A percentile compares a stretch with the other conserved stretches of the same genome.
phyloP scores from a whole-genome alignment of 1,284 basidiomycete genomes.

The Xerocomus amazonicus region DNA sequence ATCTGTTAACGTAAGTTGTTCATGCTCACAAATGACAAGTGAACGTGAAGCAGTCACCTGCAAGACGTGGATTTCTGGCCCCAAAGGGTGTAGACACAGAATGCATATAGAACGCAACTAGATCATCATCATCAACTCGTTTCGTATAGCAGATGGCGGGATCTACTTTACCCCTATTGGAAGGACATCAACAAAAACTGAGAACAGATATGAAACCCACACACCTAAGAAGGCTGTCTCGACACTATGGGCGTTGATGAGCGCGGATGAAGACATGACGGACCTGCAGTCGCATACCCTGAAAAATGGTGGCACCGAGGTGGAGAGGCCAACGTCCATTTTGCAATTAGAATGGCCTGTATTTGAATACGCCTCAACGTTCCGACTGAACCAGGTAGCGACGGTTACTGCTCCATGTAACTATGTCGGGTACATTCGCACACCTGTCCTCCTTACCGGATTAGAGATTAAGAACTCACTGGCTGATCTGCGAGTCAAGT shows the following conservation, averaged over 20 bases:
- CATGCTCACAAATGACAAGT: neutral
- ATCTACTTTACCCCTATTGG: slow-evolving; percentile 22
- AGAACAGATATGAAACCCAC: neutral
- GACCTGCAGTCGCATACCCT: too few species aligned
- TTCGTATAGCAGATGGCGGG: neutral
- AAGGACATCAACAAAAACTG: neutral
- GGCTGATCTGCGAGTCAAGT: too few species aligned
- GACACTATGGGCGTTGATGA: slow-evolving; percentile 2
- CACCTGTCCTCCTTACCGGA: too few species aligned
- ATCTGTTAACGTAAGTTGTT: neutral
- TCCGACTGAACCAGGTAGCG: too few species aligned
- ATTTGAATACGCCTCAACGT: too few species aligned
- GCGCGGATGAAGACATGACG: neutral
- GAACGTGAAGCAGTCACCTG: slow-evolving; percentile 15
- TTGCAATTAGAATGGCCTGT: too few species aligned
- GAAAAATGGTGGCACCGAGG: too few species aligned
- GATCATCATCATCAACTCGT: slow-evolving; percentile 1
- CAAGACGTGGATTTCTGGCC: slow-evolving; percentile 7
- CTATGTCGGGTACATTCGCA: too few species aligned
- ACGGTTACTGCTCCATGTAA: too few species aligned
- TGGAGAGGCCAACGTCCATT: too few species aligned
- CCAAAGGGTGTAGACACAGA: slow-evolving; percentile 19
- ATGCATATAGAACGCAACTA: slow-evolving; percentile 20
- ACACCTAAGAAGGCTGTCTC: slow-evolving; percentile 22
- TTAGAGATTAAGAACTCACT: too few species aligned